Evolutionary conservation across 1,139 yeast genomes (phyloP).

Genomic region (Taphrina wiesneri): DNA sequence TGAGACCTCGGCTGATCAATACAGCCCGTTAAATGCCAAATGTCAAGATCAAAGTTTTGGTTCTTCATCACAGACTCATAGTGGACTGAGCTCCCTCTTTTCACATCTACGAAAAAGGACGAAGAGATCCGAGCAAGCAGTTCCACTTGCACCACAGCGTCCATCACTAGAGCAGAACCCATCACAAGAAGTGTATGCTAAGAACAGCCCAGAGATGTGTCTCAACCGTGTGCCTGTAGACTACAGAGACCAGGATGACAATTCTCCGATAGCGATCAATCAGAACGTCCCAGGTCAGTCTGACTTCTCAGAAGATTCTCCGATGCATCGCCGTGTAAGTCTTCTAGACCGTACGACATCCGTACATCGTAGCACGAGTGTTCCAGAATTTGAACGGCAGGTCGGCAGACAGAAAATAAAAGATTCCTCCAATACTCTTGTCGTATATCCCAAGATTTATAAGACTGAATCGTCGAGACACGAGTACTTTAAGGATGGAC

Average conservation of each 20-base stretch:
- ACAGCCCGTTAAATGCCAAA: not conserved
- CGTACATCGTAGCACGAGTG: not conserved
- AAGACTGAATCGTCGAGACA: not conserved
- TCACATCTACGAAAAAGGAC: slow-evolving; percentile 8
- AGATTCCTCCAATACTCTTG: not conserved
- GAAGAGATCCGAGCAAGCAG: not conserved
- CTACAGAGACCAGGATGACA: not conserved
- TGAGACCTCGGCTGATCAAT: not conserved
- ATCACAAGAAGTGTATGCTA: not conserved
- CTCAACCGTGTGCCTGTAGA: not conserved
- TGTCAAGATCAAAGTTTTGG: not conserved
- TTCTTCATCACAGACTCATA: not conserved
- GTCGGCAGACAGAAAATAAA: not conserved
- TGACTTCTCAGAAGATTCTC: not conserved
- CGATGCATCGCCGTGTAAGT: not conserved
- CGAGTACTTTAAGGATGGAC: not conserved
- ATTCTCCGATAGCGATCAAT: not conserved
- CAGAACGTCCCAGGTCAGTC: not conserved
- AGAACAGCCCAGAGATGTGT: not conserved
- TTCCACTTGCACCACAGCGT: not conserved
- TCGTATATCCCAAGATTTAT: not conserved
- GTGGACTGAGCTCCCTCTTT: not conserved
- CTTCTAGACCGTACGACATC: not conserved
- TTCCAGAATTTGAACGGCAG: not conserved
- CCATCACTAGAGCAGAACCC: not conserved